Base-by-base conservation (phyloP, 805 yeast species). In the Candida montana region DNA sequence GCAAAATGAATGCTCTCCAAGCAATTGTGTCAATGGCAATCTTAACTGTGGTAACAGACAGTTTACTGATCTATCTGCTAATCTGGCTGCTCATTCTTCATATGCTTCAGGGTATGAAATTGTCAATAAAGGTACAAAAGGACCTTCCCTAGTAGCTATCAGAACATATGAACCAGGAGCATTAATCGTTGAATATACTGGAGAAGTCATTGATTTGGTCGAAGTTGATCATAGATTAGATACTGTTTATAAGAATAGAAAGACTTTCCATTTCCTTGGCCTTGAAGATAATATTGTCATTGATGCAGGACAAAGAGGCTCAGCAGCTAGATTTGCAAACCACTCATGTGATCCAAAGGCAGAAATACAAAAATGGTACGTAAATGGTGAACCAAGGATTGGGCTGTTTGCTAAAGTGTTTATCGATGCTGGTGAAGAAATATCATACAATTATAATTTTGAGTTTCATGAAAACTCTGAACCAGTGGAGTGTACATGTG, bases 321-420 rank as follows among this genome's bases (percentile, higher is more conserved):
- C 75, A 5, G 63, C 64, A 21, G 78, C 78, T 1, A 54, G 77
- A 30, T 73, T 70, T 53, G 74, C 69, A 23, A 73, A 72, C 52
- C 79, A 73, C 47, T 69, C 75, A 13, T 70, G 75, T 50, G 52
- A 54, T 38, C 77, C 78, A 36, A 73, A 73, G 41, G 61, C 69
- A 19, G 67, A 63, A 35, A 71, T 73, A 61, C 72, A 73, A 53
- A 69, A 70, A 46, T 73, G 77, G 76, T 59, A 58, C 15, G 73
- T 70, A 28, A 58, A 67, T 37, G 69, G 62, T n/a, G 61, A 57
- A 42, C 74, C 77, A 5, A 54, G 71, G 31, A 64, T 72, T 41
- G 77, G 75, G 0, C 51, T 73, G 13, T 72, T 71, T 50, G 74
- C 75, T 12, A 54, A 57, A n/a, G 49, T 55, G 13, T 55, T 55